Evolutionary conservation across 805 yeast genomes (phyloP), one percentile per base, ranked within the genome.

Genomic region (Clavispora carvajalis): DNA sequence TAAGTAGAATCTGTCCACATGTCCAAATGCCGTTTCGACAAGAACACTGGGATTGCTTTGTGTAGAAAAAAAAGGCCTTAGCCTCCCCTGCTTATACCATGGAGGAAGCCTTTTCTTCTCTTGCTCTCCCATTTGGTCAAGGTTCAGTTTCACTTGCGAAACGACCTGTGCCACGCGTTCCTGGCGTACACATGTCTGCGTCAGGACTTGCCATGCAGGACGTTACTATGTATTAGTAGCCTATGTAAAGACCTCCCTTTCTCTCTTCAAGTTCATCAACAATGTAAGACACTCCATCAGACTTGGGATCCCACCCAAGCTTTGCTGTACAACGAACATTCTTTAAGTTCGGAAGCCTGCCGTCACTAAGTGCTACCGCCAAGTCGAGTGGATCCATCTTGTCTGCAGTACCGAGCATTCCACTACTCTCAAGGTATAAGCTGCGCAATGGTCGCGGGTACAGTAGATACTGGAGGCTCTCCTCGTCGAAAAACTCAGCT

Each of bases 351-450:
- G 95, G 95, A 13, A 93, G 60, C 51, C 95, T 67, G 8, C 78
- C 81, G 44, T 90, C 96, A 55, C 78, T 73, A 16, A 90, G 63
- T 0, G 97, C 96, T 35, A 89, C 73, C 0, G 93, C 85, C 43
- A 93, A 67, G 59, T 91, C 97, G 51, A 87, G 84, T 0, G 98
- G 96, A 52, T 86, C 87, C 24, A 93, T 65, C 54, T 87, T 87
- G 18, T 82, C 76, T 2, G 88, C 75, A 43, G 90, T 86, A 2
- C 97, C 97, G 44, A 85, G 62, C 65, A 82, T 78, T 1, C 98
- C 97, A 45, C 95, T 82, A 34, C 95, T 82, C 43, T 86, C 91
- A 19, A 93, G 71, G 54, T 78, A 77, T 25, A 93, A 59, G 1
- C 78, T 73, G 38, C 68, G 70, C 44, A 91, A 62, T 1, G 87